phyloP scores from a whole-genome alignment of 345 rosid genomes.

The Cardamine chenopodiifolia region DNA sequence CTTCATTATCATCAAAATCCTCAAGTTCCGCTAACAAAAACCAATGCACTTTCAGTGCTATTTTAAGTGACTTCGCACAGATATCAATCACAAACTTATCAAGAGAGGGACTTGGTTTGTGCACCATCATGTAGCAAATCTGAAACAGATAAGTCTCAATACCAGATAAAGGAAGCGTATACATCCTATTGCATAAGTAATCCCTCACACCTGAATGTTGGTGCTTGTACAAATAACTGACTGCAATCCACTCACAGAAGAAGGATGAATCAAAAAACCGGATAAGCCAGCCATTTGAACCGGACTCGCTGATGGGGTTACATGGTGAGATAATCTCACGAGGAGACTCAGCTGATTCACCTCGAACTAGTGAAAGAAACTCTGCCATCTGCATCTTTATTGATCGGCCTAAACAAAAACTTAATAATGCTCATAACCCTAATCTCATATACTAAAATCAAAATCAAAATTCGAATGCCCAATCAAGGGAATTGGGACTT shows the following conservation, averaged over 20 bases:
- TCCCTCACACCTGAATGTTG: conserved; percentile 90
- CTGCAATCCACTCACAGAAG: conserved; percentile 99
- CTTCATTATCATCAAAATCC: conserved; percentile 93
- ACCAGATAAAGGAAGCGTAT: conserved; percentile 83
- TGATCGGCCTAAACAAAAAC: neutral
- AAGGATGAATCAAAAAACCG: conserved; percentile 94
- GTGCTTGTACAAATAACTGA: conserved; percentile 97
- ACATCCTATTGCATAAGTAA: conserved; percentile 97
- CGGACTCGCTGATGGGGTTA: conserved; percentile 65
- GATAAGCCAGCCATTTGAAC: conserved; percentile 97
- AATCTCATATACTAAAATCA: neutral
- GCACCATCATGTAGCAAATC: conserved; percentile 89
- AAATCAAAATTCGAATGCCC: neutral
- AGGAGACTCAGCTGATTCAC: conserved; percentile 73
- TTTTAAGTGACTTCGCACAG: conserved; percentile 78
- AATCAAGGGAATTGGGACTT: conserved; percentile 1
- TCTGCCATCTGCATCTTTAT: conserved; percentile 56
- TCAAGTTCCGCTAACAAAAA: conserved; percentile 91
- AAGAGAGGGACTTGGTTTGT: conserved; percentile 95
- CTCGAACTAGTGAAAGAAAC: conserved; percentile 74
- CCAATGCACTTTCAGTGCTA: conserved; percentile 98
- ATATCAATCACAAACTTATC: conserved; percentile 95
- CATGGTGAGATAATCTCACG: conserved; percentile 77
- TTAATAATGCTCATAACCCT: neutral
- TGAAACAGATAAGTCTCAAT: conserved; percentile 94